phyloP scores from a whole-genome alignment of 2,329 filamentous ascomycete species.

The Fusarium transvaalense region DNA sequence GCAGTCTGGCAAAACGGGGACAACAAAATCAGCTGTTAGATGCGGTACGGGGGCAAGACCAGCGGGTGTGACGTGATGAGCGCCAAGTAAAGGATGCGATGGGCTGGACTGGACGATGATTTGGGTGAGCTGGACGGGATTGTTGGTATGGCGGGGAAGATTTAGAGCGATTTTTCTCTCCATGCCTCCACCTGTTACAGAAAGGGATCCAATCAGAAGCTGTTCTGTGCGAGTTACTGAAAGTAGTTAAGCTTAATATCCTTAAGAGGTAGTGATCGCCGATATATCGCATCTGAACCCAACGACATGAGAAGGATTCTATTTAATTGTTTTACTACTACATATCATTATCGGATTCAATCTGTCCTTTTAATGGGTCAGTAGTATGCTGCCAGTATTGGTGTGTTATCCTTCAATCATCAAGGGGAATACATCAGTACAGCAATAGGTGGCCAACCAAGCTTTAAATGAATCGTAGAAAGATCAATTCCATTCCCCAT shows the following conservation, averaged over 20 bases:
- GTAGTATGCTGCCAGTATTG: too few relatives aligned
- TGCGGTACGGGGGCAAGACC: slow-evolving; percentile 4
- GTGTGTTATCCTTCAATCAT: too few relatives aligned
- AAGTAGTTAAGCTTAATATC: slow-evolving; percentile 14
- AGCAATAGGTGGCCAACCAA: neutral
- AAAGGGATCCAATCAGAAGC: slow-evolving; percentile 22
- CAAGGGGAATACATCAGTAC: too few relatives aligned
- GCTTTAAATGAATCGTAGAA: neutral
- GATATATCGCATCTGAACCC: neutral
- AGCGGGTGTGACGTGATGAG: slow-evolving; percentile 3
- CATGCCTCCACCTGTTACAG: neutral
- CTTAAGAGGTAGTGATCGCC: slow-evolving; percentile 6
- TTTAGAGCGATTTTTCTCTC: slow-evolving; percentile 4
- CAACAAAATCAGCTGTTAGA: neutral
- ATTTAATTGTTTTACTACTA: neutral
- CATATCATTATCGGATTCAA: neutral
- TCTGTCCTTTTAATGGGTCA: neutral
- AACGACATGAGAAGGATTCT: neutral
- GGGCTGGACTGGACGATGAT: slow-evolving; percentile 3
- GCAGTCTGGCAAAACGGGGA: slow-evolving; percentile 6
- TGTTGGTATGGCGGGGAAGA: neutral
- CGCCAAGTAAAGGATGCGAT: slow-evolving; percentile 4
- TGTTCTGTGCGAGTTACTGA: slow-evolving; percentile 28
- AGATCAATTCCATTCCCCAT: neutral
- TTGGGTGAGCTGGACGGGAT: neutral